These are phyloP conservation scores for Amesomyces nigricolor DNA, from an alignment of 2,329 filamentous ascomycete species.

Conservation along the genomic window DNA sequence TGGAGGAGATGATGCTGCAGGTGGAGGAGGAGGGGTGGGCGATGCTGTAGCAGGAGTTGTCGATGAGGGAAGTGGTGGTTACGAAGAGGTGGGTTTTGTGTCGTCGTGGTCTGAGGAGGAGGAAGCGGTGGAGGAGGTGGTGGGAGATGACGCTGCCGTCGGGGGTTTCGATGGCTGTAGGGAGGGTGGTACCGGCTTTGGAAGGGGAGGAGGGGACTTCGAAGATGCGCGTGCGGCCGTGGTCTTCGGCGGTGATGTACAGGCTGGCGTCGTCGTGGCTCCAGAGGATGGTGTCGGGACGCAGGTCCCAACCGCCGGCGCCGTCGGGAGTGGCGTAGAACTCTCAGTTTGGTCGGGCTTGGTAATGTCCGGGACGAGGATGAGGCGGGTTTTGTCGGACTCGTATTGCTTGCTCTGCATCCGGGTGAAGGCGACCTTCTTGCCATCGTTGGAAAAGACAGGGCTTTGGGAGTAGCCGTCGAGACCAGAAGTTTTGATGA, in stretches of 20 bases:
- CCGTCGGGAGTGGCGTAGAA: conserved; percentile 58
- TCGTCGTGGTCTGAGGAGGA: neutral
- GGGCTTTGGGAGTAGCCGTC: conserved; percentile 62
- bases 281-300: conserved; percentile 54
- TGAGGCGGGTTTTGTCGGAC: conserved; percentile 65
- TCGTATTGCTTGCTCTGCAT: conserved; percentile 78
- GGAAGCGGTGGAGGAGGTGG: conserved; percentile 43
- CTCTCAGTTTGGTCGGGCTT: conserved; percentile 53
- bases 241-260: conserved; percentile 68
- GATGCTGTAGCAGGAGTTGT: conserved; percentile 65
- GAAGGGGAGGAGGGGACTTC: conserved; percentile 52
- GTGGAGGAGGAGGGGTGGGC: conserved; percentile 42
- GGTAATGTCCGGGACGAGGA: conserved; percentile 57
- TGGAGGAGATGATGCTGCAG: conserved; percentile 50
- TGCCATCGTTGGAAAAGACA: conserved; percentile 68
- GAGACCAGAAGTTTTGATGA: conserved; percentile 52
- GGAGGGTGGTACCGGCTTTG: conserved; percentile 41
- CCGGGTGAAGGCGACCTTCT: conserved; percentile 66
- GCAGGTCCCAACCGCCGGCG: conserved; percentile 56
- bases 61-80: conserved; percentile 62
- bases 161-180: conserved; percentile 42
- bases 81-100: conserved; percentile 48
- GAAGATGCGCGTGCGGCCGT: conserved; percentile 58
- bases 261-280: conserved; percentile 55
- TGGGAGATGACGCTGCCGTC: conserved; percentile 52